A percentile compares a stretch with the other conserved stretches of the same genome.
phyloP scores from a whole-genome alignment of 2,329 filamentous ascomycete species.

The Monosporascus cannonballus region DNA sequence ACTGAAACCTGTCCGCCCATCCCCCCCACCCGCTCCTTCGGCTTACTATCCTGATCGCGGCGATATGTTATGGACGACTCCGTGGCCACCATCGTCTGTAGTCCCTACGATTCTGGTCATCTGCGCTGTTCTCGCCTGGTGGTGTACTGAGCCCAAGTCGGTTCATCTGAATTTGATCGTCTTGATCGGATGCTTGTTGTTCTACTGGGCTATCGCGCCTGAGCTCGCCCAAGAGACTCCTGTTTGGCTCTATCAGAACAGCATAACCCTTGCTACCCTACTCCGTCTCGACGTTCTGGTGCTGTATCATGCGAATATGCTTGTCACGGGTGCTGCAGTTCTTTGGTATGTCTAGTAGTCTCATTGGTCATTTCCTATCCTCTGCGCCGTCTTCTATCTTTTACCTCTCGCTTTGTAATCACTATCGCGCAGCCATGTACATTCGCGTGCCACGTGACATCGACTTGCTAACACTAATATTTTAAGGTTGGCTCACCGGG shows the following conservation, averaged over 20 bases:
- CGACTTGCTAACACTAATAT: conserved; percentile 9
- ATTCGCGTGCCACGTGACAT: background rate
- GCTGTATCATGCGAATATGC: conserved; percentile 47
- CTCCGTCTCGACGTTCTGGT: conserved; percentile 42
- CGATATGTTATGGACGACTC: conserved; percentile 43
- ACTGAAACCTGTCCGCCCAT: conserved; percentile 3
- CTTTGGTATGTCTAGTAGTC: conserved; percentile 39
- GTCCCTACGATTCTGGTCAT: conserved; percentile 38
- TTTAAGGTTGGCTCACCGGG: conserved; percentile 72
- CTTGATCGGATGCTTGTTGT: conserved; percentile 32
- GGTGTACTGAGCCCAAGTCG: conserved; percentile 38
- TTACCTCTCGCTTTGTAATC: background rate
- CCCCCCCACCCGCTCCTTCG: background rate
- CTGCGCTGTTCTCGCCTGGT: conserved; percentile 37
- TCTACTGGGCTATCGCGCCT: conserved; percentile 36
- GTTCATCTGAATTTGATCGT: conserved; percentile 36
- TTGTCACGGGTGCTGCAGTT: conserved; percentile 46
- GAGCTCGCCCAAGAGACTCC: conserved; percentile 32
- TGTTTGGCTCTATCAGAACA: conserved; percentile 27
- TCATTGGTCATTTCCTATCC: conserved; percentile 3
- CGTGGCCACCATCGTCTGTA: conserved; percentile 33
- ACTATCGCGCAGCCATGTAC: no score
- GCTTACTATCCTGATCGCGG: conserved; percentile 24
- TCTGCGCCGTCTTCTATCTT: background rate
- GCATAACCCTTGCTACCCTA: conserved; percentile 29